Conservation (phyloP, 2,329 filamentous ascomycete species). For the Fusarium ramigenum region DNA sequence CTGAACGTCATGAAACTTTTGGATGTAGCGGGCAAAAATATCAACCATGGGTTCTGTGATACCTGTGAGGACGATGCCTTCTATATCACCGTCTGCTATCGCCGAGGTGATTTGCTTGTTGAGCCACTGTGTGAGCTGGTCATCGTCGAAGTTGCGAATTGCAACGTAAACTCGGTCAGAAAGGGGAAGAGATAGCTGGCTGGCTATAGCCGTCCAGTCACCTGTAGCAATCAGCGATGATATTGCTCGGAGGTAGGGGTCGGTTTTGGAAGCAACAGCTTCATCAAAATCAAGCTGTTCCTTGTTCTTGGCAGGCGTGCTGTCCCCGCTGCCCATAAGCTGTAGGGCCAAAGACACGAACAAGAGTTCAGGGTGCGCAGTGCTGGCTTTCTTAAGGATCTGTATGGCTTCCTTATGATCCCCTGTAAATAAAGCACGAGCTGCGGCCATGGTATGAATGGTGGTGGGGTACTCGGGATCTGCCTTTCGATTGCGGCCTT, state of each 20-base stretch:
- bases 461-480: conserved; percentile 61
- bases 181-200: conserved; percentile 77
- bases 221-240: conserved; percentile 80
- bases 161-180: conserved; percentile 80
- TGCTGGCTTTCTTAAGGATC: conserved; percentile 74
- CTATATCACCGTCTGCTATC: conserved; percentile 74
- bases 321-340: conserved; percentile 64
- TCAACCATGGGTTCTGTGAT: conserved; percentile 78
- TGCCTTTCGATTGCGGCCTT: conserved; percentile 54
- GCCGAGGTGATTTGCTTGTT: conserved; percentile 69
- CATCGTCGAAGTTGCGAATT: conserved; percentile 71
- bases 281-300: conserved; percentile 68
- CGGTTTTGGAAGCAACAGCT: conserved; percentile 69
- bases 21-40: conserved; percentile 78
- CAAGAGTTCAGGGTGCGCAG: conserved; percentile 69
- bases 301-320: conserved; percentile 54
- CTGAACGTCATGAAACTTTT: conserved; percentile 80
- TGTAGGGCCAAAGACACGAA: conserved; percentile 75
- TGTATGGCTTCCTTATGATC: conserved; percentile 74
- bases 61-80: conserved; percentile 81
- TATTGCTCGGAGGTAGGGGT: conserved; percentile 83
- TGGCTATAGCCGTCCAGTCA: conserved; percentile 78
- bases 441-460: conserved; percentile 77
- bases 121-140: conserved; percentile 73
- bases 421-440: conserved; percentile 78